These are phyloP conservation scores for Colletotrichum endophyticum DNA, from an alignment of 2,329 filamentous ascomycete species.

Conservation along the genomic window DNA sequence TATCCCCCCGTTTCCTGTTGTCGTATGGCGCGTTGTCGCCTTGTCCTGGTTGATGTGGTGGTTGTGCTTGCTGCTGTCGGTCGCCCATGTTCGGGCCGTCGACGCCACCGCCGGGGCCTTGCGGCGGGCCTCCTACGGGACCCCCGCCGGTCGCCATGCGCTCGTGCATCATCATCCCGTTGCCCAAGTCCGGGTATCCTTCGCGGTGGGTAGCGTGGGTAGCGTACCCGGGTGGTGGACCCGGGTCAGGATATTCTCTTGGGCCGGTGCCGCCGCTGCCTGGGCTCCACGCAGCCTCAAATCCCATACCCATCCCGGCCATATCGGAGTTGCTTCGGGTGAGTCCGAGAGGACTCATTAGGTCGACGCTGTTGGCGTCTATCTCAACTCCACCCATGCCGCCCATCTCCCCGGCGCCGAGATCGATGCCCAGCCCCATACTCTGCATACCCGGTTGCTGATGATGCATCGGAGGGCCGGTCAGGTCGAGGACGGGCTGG, in stretches of 20 bases:
- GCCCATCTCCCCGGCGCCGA: not conserved
- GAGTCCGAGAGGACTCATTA: constrained; percentile 18
- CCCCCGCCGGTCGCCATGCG: not conserved
- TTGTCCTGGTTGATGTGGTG: not conserved
- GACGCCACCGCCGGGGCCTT: not conserved
- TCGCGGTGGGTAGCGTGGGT: not conserved
- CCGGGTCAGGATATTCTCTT: constrained; percentile 8
- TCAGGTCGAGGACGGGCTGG: not conserved
- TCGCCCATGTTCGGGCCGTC: not conserved
- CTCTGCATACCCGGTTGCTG: not conserved
- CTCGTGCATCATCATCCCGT: not conserved
- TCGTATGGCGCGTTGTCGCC: not conserved
- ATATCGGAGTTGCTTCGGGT: constrained; percentile 19
- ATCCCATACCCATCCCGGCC: constrained; percentile 15
- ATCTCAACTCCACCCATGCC: constrained; percentile 7
- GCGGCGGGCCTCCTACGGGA: not conserved
- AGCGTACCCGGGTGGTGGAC: not conserved
- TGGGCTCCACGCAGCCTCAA: constrained; percentile 18
- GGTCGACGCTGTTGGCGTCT: constrained; percentile 8
- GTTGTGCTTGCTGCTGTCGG: constrained; percentile 3
- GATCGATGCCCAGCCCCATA: constrained; percentile 7
- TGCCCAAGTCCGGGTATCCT: not conserved
- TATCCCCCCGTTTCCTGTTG: not conserved
- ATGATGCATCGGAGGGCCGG: not conserved
- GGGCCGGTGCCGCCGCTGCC: constrained; percentile 7